Evolutionary conservation across 2,329 filamentous ascomycete species (phyloP).

Genomic region (Rugonectria rugulosa): DNA sequence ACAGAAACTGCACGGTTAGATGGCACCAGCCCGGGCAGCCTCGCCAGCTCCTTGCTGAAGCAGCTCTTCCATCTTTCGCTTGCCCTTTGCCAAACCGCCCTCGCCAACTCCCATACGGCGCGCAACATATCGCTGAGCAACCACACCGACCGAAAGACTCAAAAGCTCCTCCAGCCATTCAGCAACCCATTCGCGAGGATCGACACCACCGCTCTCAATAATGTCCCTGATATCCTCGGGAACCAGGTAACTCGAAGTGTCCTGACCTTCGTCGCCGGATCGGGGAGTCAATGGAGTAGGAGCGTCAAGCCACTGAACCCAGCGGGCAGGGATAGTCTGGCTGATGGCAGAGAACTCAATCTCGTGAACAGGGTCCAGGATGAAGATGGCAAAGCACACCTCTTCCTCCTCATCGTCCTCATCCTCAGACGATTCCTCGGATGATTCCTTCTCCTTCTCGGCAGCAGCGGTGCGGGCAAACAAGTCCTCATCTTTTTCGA

Average conservation of each 20-base stretch:
- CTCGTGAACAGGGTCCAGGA: constrained; percentile 88
- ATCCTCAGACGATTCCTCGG: constrained; percentile 59
- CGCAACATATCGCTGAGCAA: constrained; percentile 95
- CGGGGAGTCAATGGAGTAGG: constrained; percentile 64
- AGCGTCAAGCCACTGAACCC: constrained; percentile 92
- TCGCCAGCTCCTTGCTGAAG: constrained; percentile 66
- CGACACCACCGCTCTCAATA: constrained; percentile 76
- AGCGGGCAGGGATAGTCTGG: constrained; percentile 82
- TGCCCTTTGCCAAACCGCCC: constrained; percentile 69
- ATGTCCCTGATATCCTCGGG: constrained; percentile 90
- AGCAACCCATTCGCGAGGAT: constrained; percentile 95
- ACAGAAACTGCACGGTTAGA: constrained; percentile 43
- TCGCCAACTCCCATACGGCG: constrained; percentile 95
- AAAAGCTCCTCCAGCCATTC: constrained; percentile 96
- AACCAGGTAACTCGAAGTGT: constrained; percentile 48
- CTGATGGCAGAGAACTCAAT: constrained; percentile 86
- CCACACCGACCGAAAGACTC: constrained; percentile 78
- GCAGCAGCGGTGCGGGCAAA: constrained; percentile 67
- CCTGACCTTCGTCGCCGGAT: constrained; percentile 56
- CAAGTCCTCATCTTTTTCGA: constrained; percentile 69
- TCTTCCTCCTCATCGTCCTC: constrained; percentile 65
- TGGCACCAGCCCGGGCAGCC: constrained; percentile 64
- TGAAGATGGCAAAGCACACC: constrained; percentile 78
- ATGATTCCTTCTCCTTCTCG: constrained; percentile 63
- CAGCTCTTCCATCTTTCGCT: constrained; percentile 65